Evolutionary conservation across 257 asterid genomes (phyloP).

Genomic region (Henckelia pumila): DNA sequence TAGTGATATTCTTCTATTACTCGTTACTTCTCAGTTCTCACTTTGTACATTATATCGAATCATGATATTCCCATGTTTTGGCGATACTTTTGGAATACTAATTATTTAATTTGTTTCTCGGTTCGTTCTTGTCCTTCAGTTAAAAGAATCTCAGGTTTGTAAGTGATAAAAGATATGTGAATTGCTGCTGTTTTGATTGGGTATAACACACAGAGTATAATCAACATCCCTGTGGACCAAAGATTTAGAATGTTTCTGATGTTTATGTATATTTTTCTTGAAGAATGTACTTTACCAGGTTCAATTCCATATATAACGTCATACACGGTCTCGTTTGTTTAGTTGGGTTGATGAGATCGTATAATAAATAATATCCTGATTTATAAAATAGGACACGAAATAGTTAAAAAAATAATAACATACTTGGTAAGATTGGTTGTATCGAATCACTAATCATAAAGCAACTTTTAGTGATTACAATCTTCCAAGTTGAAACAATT

Average conservation of each 20-base stretch:
- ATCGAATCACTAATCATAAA: too few species aligned
- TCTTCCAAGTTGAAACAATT: too few species aligned
- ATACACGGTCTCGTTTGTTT: not conserved
- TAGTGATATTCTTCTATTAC: not conserved
- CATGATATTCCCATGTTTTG: not conserved
- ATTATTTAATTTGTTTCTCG: not conserved
- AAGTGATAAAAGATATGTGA: not conserved
- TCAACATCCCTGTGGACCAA: not conserved
- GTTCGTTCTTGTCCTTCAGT: not conserved
- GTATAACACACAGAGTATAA: too few species aligned
- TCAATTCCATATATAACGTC: not conserved
- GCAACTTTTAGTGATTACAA: too few species aligned
- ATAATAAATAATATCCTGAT: too few species aligned
- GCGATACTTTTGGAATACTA: not conserved
- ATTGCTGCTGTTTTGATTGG: too few species aligned
- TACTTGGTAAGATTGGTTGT: too few species aligned
- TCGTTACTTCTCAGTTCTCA: not conserved
- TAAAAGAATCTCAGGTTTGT: not conserved
- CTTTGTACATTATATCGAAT: not conserved
- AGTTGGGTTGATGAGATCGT: too few species aligned
- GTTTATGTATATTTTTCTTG: not conserved
- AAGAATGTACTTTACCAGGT: not conserved
- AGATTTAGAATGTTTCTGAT: not conserved
- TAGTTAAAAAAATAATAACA: too few species aligned
- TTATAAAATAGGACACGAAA: too few species aligned